These are phyloP conservation scores for Vicia villosa DNA, from an alignment of 306 rosid genomes.

Conservation along the genomic window DNA sequence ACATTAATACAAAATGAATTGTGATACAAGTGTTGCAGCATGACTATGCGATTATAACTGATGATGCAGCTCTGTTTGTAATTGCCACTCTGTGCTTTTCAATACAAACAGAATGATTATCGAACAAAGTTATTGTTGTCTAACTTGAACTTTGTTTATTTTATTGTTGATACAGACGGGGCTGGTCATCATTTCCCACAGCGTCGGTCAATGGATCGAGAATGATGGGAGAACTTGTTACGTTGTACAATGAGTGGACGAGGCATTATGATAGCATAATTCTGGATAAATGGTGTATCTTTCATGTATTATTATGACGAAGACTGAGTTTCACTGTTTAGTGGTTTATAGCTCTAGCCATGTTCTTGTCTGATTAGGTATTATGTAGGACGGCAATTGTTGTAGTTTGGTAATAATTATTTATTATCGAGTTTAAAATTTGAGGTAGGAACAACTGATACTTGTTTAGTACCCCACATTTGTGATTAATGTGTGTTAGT, in stretches of 20 bases:
- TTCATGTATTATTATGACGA: conserved; percentile 50
- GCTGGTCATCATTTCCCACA: conserved; percentile 64
- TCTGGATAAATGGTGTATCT: conserved; percentile 39
- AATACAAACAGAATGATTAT: neutral
- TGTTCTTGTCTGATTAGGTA: conserved; percentile 46
- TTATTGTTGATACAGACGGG: conserved; percentile 50
- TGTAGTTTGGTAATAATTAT: conserved; percentile 57
- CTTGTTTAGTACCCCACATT: conserved; percentile 48
- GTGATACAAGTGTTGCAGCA: too few relatives aligned
- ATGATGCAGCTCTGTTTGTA: neutral
- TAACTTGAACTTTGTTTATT: conserved; percentile 33
- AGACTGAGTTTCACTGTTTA: conserved; percentile 33
- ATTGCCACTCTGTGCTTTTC: neutral
- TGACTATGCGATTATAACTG: too few relatives aligned
- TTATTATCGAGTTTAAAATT: conserved; percentile 42
- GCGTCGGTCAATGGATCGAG: conserved; percentile 65
- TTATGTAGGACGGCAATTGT: conserved; percentile 42
- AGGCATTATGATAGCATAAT: conserved; percentile 15
- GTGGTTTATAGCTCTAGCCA: conserved; percentile 49
- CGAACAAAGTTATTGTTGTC: neutral
- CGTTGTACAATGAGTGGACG: conserved; percentile 29
- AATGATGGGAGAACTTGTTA: conserved; percentile 35
- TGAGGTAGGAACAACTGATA: conserved; percentile 58
- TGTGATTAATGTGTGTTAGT: conserved; percentile 49
- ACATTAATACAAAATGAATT: too few relatives aligned